Conservation (phyloP, 129 eudicot species). For the Pittosporum tobira region DNA sequence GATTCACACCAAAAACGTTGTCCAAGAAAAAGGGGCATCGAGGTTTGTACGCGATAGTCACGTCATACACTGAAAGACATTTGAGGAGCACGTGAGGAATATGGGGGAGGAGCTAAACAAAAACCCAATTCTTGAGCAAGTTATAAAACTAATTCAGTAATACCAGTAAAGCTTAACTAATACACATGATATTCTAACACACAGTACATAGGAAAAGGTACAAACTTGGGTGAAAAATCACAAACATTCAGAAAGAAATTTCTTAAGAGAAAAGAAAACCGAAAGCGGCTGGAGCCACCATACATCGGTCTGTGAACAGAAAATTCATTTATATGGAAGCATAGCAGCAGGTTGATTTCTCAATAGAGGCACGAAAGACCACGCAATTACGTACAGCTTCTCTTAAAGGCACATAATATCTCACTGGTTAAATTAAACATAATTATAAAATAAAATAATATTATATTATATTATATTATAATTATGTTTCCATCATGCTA, state of each 20-base stretch:
- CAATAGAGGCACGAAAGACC: not conserved
- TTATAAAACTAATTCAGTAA: no score
- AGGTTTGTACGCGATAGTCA: constrained; percentile 80
- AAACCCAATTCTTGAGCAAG: not conserved
- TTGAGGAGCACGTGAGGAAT: not conserved
- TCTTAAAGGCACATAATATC: not conserved
- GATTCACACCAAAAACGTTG: constrained; percentile 79
- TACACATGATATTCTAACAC: no score
- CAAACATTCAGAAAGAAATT: no score
- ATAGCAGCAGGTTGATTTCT: not conserved
- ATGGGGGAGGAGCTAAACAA: not conserved
- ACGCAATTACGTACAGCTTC: not conserved
- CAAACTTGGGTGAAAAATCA: not conserved
- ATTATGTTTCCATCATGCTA: no score
- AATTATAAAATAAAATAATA: no score
- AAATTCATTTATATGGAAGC: no score
- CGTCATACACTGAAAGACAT: constrained; percentile 62
- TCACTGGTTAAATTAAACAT: not conserved
- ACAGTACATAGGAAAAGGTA: not conserved
- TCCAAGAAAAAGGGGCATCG: constrained; percentile 76
- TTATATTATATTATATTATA: no score
- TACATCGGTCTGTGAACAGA: no score
- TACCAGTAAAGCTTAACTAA: no score
- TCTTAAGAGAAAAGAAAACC: no score
- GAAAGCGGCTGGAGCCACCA: no score